A percentile compares a stretch with the other conserved stretches of the same genome.
Evolutionary conservation across 1,284 basidiomycete species (phyloP).

Genomic region (Pseudozyma thailandica): DNA sequence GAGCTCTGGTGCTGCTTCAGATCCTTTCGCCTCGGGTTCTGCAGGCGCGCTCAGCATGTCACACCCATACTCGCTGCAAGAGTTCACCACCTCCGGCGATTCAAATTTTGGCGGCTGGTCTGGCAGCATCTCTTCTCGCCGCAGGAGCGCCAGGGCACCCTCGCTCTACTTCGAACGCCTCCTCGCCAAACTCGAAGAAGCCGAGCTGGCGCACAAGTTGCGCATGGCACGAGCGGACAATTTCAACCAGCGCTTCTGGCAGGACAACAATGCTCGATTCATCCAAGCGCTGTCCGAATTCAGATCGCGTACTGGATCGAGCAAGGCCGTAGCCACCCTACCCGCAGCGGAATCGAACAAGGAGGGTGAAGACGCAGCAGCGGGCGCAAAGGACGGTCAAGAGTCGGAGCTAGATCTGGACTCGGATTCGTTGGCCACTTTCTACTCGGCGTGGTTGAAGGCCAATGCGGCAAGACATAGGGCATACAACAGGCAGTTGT

Average conservation of each 20-base stretch:
- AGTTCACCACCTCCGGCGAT: conserved; percentile 49
- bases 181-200: conserved; percentile 52
- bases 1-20: conserved; percentile 3
- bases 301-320: conserved; percentile 26
- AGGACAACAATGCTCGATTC: conserved; percentile 65
- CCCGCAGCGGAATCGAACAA: not conserved
- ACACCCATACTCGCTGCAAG: conserved; percentile 63
- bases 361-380: not conserved
- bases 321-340: conserved; percentile 40
- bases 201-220: conserved; percentile 58
- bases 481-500: conserved; percentile 61
- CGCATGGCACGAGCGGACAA: conserved; percentile 54
- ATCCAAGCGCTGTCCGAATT: conserved; percentile 52
- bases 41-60: conserved; percentile 25
- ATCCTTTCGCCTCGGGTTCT: conserved; percentile 3
- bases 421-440: conserved; percentile 52
- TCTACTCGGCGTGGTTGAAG: conserved; percentile 64
- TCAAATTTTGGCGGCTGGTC: conserved; percentile 10
- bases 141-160: conserved; percentile 2
- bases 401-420: conserved; percentile 36
- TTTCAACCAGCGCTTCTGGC: conserved; percentile 66
- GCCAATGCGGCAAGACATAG: conserved; percentile 55
- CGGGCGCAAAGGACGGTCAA: not conserved
- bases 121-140: not conserved
- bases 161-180: conserved; percentile 52